These are phyloP conservation scores for Eucalyptus polybractea DNA, from an alignment of 345 rosid genomes.

Conservation along the genomic window DNA sequence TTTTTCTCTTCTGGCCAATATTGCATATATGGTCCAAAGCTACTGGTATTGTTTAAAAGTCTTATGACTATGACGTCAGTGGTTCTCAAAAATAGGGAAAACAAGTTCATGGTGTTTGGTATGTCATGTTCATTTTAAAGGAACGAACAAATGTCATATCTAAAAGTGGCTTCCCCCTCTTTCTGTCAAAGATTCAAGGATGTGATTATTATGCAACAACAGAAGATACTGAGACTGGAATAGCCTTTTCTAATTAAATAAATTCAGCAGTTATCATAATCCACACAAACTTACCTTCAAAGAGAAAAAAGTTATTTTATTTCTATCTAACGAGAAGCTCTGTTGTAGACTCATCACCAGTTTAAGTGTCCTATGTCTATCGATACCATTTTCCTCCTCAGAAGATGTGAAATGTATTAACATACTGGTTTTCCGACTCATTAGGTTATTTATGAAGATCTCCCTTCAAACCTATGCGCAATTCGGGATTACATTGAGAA, in stretches of 20 bases:
- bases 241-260: too few relatives aligned
- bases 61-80: background rate
- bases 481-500: conserved; percentile 86
- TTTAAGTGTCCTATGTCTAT: background rate
- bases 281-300: too few relatives aligned
- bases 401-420: background rate
- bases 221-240: too few relatives aligned
- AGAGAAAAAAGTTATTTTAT: too few relatives aligned
- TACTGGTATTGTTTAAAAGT: background rate
- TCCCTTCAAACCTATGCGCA: conserved; percentile 86
- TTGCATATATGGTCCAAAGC: background rate
- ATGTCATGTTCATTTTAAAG: background rate
- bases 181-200: background rate
- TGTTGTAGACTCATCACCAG: background rate
- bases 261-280: too few relatives aligned
- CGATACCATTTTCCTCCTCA: background rate
- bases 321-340: background rate
- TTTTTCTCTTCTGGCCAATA: background rate
- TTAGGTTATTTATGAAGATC: conserved; percentile 95
- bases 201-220: too few relatives aligned
- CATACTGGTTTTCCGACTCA: background rate
- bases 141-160: background rate
- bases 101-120: background rate
- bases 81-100: background rate
- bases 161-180: background rate